These are phyloP conservation scores for Globisporangium cederbergense DNA, from an alignment of 352 stramenopile species.

Conservation along the genomic window DNA sequence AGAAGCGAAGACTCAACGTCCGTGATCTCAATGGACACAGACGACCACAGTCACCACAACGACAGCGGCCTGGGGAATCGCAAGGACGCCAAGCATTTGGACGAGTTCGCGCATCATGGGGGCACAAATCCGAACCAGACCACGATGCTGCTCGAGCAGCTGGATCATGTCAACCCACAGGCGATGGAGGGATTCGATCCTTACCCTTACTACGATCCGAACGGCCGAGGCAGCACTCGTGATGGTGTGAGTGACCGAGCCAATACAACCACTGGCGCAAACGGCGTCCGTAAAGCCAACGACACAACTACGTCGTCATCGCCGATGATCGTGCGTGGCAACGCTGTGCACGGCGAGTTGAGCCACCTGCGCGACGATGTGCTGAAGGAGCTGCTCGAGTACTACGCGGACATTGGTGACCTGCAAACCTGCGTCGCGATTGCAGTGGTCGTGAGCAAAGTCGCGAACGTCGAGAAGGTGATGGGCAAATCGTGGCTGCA, in stretches of 20 bases:
- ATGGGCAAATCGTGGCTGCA: conserved; percentile 87
- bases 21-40: conserved; percentile 18
- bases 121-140: conserved; percentile 57
- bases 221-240: conserved; percentile 20
- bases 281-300: conserved; percentile 25
- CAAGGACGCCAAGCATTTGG: conserved; percentile 17
- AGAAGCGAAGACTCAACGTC: conserved; percentile 20
- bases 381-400: conserved; percentile 85
- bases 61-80: conserved; percentile 8
- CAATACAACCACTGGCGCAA: not conserved
- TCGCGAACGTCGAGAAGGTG: conserved; percentile 74
- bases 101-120: conserved; percentile 8
- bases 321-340: conserved; percentile 68
- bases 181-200: conserved; percentile 85
- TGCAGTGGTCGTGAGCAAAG: conserved; percentile 61
- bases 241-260: conserved; percentile 4
- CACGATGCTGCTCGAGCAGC: conserved; percentile 72
- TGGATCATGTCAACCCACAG: conserved; percentile 85
- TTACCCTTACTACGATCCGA: conserved; percentile 80
- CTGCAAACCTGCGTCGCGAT: conserved; percentile 83
- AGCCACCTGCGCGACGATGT: conserved; percentile 67
- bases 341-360: conserved; percentile 71
- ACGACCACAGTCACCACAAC: conserved; percentile 22
- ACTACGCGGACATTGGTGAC: conserved; percentile 84
- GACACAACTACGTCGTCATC: conserved; percentile 48